Evolutionary conservation across 1,284 basidiomycete genomes (phyloP), one percentile per base, ranked within the genome.

Genomic region (Apiotrichum veenhuisii): DNA sequence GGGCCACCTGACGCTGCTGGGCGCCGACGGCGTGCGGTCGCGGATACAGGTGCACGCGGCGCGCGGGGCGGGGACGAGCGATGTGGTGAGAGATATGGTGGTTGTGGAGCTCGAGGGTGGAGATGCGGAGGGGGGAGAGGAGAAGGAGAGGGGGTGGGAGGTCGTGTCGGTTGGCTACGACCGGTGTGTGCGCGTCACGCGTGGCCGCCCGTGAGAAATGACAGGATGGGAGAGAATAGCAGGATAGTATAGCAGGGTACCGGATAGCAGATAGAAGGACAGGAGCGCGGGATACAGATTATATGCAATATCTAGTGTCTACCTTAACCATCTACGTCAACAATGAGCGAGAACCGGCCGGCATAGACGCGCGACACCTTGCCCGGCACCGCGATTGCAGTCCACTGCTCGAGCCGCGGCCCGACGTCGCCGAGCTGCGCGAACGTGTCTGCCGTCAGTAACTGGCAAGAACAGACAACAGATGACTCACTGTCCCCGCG

Each of bases 141-240:
- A 37, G 18, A 45, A 26, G n/a, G 9, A 45, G 1, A 62, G 55
- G 0, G 53, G 44, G 14, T 76, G 71, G 70, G 66, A 69, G 54
- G 67, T 71, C 12, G 64, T 77, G 26, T 73, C 71, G 51, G 74
- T 76, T 0, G 76, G 76, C 1, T 77, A 77, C 48, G 76, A 77
- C 54, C 60, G 71, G 12, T 59, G 62, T 12, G 59, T 77, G 23
- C 54, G 68, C 33, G 61, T 75, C 11, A 67, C 71, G 2, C 47
- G 62, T 22, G 66, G 55, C 17, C 30, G 18, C 23, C 43, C 46
- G 18, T 3, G 42, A 42, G 27, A 20, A 48, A 57, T 17, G 52
- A n/a, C 46, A 20, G 11, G 5, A n/a, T n/a, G n/a, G n/a, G n/a
- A n/a, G n/a, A 30, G 30, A 30, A 5, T 5, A 30, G 30, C 44